These are phyloP conservation scores for Aspergillus quadrilineatus DNA, from an alignment of 2,329 filamentous ascomycete genomes.

Conservation along the genomic window DNA sequence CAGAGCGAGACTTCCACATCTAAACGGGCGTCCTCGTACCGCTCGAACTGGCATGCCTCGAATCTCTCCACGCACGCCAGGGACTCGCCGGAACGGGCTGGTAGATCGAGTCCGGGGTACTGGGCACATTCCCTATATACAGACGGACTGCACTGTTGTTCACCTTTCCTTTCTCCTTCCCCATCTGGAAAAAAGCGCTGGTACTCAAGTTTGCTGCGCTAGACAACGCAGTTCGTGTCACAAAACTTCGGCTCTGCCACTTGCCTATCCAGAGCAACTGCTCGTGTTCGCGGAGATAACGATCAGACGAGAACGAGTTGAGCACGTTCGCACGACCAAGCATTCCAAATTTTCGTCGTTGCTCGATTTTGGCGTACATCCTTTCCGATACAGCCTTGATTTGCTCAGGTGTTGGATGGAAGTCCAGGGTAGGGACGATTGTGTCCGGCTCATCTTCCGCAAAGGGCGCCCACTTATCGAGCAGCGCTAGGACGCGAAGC, in stretches of 20 bases:
- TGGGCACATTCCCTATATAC: constrained; percentile 2
- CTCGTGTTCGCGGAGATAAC: constrained; percentile 61
- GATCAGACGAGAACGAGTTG: constrained; percentile 57
- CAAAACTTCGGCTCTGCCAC: constrained; percentile 19
- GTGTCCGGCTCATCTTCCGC: constrained; percentile 49
- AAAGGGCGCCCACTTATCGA: constrained; percentile 61
- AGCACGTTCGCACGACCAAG: constrained; percentile 57
- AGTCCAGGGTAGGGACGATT: constrained; percentile 43
- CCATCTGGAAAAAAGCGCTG: neutral
- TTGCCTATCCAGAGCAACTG: constrained; percentile 56
- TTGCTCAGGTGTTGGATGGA: constrained; percentile 50
- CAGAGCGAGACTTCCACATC: too few species aligned
- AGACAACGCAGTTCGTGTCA: constrained; percentile 10
- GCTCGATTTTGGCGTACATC: constrained; percentile 60
- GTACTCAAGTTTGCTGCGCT: neutral
- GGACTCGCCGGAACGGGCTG: neutral
- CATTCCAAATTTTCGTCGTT: constrained; percentile 59
- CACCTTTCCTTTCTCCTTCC: constrained; percentile 1
- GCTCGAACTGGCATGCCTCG: neutral
- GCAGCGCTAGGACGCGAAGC: constrained; percentile 59
- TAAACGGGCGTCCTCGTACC: constrained; percentile 4
- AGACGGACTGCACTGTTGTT: neutral
- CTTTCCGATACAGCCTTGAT: constrained; percentile 54
- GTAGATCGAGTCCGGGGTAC: constrained; percentile 1
- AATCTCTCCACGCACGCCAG: constrained; percentile 6